Evolutionary conservation across 2,329 filamentous ascomycete species (phyloP), one percentile per base, ranked within the genome.

Genomic region (Pochonia chlamydosporia): DNA sequence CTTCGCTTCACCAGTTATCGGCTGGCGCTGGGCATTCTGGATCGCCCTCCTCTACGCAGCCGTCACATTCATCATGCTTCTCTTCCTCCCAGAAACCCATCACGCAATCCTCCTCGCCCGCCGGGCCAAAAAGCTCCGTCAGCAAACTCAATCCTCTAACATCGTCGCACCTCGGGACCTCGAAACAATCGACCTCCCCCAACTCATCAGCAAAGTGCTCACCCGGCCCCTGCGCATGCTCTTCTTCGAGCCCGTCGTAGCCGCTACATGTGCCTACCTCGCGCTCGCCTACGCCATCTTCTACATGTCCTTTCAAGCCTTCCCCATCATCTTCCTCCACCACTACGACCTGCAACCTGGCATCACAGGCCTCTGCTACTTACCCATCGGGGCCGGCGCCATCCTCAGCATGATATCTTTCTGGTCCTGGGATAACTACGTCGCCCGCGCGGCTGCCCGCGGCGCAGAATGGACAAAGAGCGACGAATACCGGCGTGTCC

Each of bases 271-370:
- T 62, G 60, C 79, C 58, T 91, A 89, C 63, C 71, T 90, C 10
- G 81, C 87, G 28, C 71, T 91, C 24, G 75, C 82, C 28, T 91
- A 89, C 59, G 76, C 71, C 42, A 76, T 79, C 54, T 78, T 79
- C 58, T 79, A 79, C 71, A 87, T 91, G 66, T 89, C 82, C 59
- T 89, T 92, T 56, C 81, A 89, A 61, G 84, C 85, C 3, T 91
- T 84, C 61, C 82, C 82, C 2, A 73, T 84, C 50, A 85, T 89
- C 52, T 91, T 88, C 62, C 69, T 76, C 52, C 60, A 66, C 21
- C 60, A 82, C 4, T 89, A 89, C 62, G 68, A 70, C 25, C 78
- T 89, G 50, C 78, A 74, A 3, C 72, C 82, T 0, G 83, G 85
- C 18, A 71, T 80, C 24, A 78, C 80, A 26, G 85, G 85, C 1